phyloP scores from a whole-genome alignment of 495 filamentous ascomycete species.

The Lichenothelia convexa region DNA sequence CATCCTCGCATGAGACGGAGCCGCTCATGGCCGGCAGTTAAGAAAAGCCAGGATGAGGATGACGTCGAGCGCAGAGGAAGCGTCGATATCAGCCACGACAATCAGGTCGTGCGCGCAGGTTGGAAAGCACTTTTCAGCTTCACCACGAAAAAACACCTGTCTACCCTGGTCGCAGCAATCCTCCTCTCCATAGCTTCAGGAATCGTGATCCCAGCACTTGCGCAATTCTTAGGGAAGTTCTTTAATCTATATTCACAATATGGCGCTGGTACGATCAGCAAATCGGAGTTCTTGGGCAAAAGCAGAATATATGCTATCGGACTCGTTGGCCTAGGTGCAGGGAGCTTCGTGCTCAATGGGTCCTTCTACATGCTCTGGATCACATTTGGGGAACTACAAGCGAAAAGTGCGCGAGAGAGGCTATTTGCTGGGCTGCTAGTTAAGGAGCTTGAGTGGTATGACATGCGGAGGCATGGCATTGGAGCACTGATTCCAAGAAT shows the following conservation, averaged over 20 bases:
- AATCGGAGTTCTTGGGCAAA: slow-evolving; percentile 31
- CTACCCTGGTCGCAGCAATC: slow-evolving; percentile 31
- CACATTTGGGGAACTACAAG: slow-evolving; percentile 65
- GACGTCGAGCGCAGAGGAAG: background rate
- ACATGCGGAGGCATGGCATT: slow-evolving; percentile 50
- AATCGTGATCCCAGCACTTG: slow-evolving; percentile 39
- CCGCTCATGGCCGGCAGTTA: background rate
- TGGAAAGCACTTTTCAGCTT: slow-evolving; percentile 51
- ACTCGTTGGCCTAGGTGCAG: slow-evolving; percentile 40
- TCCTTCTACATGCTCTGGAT: slow-evolving; percentile 51
- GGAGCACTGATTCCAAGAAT: slow-evolving; percentile 49
- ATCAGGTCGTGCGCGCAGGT: background rate
- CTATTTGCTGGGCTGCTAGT: slow-evolving; percentile 49
- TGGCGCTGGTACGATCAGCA: slow-evolving; percentile 34
- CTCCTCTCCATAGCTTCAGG: slow-evolving; percentile 42
- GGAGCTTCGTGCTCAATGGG: slow-evolving; percentile 45
- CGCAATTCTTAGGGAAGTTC: slow-evolving; percentile 55
- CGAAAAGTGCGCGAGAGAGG: slow-evolving; percentile 37
- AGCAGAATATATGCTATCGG: slow-evolving; percentile 38
- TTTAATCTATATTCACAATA: slow-evolving; percentile 55
- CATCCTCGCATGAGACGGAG: background rate
- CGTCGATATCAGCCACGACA: background rate
- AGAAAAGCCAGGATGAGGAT: background rate
- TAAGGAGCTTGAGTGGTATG: slow-evolving; percentile 73
- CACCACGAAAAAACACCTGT: slow-evolving; percentile 42